phyloP scores from a whole-genome alignment of 148 eudicot species.

The Amaranthus palmeri region DNA sequence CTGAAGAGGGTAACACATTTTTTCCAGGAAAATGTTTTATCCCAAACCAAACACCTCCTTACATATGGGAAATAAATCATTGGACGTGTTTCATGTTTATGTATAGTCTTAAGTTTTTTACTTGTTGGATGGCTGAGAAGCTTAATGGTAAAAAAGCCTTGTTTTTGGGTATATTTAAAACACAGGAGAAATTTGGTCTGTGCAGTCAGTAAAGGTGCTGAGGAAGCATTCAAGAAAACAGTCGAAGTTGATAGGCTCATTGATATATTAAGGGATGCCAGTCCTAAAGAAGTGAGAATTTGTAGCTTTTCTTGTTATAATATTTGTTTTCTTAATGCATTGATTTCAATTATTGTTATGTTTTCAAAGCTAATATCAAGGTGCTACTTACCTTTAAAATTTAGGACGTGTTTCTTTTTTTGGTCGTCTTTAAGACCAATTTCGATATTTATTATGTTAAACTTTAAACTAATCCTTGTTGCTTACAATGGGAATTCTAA shows the following conservation, averaged over 20 bases:
- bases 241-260: conserved; percentile 88
- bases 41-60: no score
- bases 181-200: conserved; percentile 95
- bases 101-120: not conserved
- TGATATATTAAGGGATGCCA: conserved; percentile 71
- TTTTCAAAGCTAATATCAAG: not conserved
- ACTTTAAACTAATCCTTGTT: not conserved
- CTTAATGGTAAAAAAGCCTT: conserved; percentile 37
- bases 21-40: no score
- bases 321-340: conserved; percentile 8
- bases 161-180: conserved; percentile 52
- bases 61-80: not conserved
- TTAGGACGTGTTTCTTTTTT: no score
- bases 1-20: no score
- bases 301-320: not conserved
- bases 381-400: not conserved
- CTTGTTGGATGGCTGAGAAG: conserved; percentile 27
- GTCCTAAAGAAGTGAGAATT: conserved; percentile 65
- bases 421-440: no score
- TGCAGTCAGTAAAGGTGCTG: conserved; percentile 86
- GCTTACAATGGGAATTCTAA: no score
- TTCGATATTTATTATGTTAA: not conserved
- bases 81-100: not conserved
- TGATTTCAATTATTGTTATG: not conserved
- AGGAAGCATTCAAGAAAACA: conserved; percentile 81